phyloP scores from a whole-genome alignment of 2,329 filamentous ascomycete species.

The Huntiella abstrusa region DNA sequence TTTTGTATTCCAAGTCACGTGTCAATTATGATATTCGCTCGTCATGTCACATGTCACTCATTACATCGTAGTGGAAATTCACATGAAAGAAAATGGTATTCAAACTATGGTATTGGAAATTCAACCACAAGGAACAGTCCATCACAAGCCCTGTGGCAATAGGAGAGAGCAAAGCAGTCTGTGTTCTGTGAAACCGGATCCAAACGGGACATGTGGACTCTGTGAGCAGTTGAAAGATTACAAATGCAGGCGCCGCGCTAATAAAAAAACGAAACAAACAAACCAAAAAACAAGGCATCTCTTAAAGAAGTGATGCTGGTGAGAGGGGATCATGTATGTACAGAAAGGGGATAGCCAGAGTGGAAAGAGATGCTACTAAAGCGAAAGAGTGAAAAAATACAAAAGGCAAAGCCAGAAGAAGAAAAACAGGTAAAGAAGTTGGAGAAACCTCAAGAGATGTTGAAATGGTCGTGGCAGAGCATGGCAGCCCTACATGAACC shows the following conservation, averaged over 20 bases:
- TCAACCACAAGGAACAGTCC: too few relatives aligned
- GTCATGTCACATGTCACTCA: neutral
- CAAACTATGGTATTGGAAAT: too few relatives aligned
- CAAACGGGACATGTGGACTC: neutral
- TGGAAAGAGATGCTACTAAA: neutral
- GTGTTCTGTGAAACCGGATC: neutral
- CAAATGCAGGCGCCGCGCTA: slow-evolving; percentile 4
- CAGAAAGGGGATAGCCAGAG: neutral
- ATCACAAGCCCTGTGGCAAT: neutral
- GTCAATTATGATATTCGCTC: neutral
- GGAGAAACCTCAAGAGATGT: neutral
- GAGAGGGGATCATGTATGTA: slow-evolving; percentile 3
- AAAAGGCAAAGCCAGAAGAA: neutral
- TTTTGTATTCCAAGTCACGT: neutral
- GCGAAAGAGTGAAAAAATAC: slow-evolving; percentile 1
- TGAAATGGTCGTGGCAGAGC: neutral
- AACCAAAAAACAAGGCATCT: neutral
- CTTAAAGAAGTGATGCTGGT: neutral
- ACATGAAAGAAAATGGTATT: too few relatives aligned
- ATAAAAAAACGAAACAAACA: neutral
- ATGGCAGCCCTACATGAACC: neutral
- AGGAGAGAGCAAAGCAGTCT: neutral
- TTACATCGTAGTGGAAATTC: too few relatives aligned
- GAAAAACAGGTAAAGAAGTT: neutral
- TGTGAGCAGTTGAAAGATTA: neutral